Evolutionary conservation across 257 asterid genomes (phyloP), one percentile per base, ranked within the genome.

Genomic region (Coffea canephora): DNA sequence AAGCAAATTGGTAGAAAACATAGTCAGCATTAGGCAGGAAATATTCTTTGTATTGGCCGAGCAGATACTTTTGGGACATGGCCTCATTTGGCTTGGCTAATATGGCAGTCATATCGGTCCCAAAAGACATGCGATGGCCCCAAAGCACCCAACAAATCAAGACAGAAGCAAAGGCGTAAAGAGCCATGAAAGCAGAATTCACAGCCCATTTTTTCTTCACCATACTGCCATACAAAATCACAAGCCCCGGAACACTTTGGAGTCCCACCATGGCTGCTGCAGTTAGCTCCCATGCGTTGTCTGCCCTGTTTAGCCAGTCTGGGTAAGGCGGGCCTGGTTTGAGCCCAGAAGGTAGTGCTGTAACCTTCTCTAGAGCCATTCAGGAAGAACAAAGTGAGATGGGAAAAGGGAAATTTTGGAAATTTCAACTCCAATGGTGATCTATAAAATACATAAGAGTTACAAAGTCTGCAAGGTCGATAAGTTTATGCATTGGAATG

Each of bases 121-220:
- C 92, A 43, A 90, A 90, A 1, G 95, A 87, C 95, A 92, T 88
- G 23, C 78, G 75, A 75, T 86, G 88, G 27, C 86, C 95, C 93
- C 95, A 88, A 0, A 88, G 82, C 31, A 92, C 91, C 97, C 95
- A 92, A 54, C 95, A 90, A 3, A 92, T 73, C 68, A 90, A 86
- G 5, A 85, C 94, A 0, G 92, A 85, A 2, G 97, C 94, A 77
- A 92, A 92, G 68, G 95, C 97, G 75, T 92, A 92, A 0, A 90
- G 86, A 45, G 92, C 95, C 97, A 92, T 90, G 84, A 92, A 92
- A 12, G 95, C 91, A 3, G 97, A 91, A 78, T 90, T 90, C 0
- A 90, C 96, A 4, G 94, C 96, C 96, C 94, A 91, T 78, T 91
- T 91, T 23, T 89, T 91, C 86, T 91, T 89, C 5, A 89, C 92